Percentiles rank a stretch among this genome's conserved stretches.
Evolutionary conservation across 2,329 filamentous ascomycete genomes (phyloP).

Genomic region (Neoascochyta sp.): DNA sequence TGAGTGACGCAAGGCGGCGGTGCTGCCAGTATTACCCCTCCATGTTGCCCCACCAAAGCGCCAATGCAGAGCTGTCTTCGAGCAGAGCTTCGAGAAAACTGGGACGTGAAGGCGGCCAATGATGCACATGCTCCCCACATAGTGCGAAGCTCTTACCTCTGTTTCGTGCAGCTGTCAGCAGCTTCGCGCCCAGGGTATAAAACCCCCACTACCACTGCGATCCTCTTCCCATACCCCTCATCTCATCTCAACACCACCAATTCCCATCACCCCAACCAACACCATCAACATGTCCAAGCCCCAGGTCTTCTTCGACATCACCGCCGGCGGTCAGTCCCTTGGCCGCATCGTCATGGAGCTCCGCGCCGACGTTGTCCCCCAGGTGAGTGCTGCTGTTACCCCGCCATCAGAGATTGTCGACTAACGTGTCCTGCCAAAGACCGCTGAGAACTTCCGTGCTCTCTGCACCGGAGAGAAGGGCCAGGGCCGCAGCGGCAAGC

Average conservation of each 20-base stretch:
- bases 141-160: constrained; percentile 7
- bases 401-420: constrained; percentile 13
- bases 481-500: constrained; percentile 72
- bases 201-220: constrained; percentile 9
- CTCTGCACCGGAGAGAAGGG: constrained; percentile 96
- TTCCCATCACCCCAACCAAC: constrained; percentile 10
- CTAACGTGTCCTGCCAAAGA: constrained; percentile 48
- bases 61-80: constrained; percentile 7
- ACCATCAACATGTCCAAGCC: constrained; percentile 42
- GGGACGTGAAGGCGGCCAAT: constrained; percentile 4
- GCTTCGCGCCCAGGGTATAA: constrained; percentile 4
- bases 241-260: constrained; percentile 12
- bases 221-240: constrained; percentile 9
- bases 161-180: constrained; percentile 12
- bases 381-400: constrained; percentile 16
- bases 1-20: too few relatives aligned
- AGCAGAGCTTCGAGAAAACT: constrained; percentile 10
- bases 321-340: constrained; percentile 66
- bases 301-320: constrained; percentile 90
- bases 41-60: constrained; percentile 11
- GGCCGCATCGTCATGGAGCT: constrained; percentile 87
- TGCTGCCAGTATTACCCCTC: too few relatives aligned
- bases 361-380: constrained; percentile 63
- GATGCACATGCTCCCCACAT: constrained; percentile 7
- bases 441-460: constrained; percentile 89